Conservation (phyloP, 306 rosid species). For the Gastrolobium bilobum region DNA sequence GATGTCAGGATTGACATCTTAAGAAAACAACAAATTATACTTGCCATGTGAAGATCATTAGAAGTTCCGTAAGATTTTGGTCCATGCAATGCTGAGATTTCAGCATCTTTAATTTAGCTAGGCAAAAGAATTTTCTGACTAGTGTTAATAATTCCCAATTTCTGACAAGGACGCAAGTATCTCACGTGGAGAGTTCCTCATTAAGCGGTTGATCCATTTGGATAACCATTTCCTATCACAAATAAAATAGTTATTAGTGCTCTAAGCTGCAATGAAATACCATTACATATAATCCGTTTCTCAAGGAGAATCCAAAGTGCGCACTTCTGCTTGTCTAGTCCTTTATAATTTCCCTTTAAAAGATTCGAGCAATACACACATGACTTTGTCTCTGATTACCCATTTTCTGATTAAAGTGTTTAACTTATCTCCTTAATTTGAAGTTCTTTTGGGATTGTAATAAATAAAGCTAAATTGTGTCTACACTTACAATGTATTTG, state of each 20-base stretch:
- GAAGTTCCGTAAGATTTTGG: conserved; percentile 42
- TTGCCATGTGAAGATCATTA: conserved; percentile 56
- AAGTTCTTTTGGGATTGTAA: conserved; percentile 26
- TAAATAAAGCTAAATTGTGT: conserved; percentile 29
- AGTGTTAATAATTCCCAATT: conserved; percentile 30
- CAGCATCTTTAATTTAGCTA: conserved; percentile 5
- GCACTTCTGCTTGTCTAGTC: conserved; percentile 47
- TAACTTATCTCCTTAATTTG: conserved; percentile 24
- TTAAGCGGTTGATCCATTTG: conserved; percentile 41
- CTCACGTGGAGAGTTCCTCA: conserved; percentile 57
- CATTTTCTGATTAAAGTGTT: conserved; percentile 34
- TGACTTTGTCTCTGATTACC: conserved; percentile 48
- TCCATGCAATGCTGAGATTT: conserved; percentile 20
- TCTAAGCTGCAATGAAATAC: conserved; percentile 30
- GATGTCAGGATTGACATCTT: conserved; percentile 41
- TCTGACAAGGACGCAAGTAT: conserved; percentile 41
- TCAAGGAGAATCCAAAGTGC: conserved; percentile 60
- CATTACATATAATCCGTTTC: neutral
- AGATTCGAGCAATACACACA: conserved; percentile 53
- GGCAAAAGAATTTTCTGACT: conserved; percentile 9
- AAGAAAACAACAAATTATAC: conserved; percentile 43
- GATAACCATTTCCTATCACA: conserved; percentile 19
- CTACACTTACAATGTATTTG: conserved; percentile 33
- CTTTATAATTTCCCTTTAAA: conserved; percentile 42
- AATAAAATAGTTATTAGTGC: neutral